Percentiles rank a stretch among this genome's conserved stretches.
These are phyloP conservation scores for Eimeria acervulina DNA, from an alignment of 169 alveolate species.

Conservation along the genomic window DNA sequence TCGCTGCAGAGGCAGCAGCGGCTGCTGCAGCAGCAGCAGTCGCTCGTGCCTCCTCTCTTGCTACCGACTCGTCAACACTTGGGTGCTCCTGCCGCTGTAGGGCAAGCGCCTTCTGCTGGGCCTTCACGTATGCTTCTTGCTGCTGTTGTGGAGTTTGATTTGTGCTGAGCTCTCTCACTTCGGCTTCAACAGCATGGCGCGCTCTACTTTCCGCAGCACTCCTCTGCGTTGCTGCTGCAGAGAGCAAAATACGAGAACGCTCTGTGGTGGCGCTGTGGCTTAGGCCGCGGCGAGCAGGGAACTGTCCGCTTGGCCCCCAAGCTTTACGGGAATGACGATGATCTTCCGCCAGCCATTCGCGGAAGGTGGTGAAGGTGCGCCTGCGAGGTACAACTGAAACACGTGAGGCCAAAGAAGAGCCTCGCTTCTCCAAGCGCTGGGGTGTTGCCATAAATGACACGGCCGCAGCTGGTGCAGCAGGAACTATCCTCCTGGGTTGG, in stretches of 20 bases:
- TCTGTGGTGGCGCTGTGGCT: slow-evolving; percentile 75
- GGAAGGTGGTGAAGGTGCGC: slow-evolving; percentile 65
- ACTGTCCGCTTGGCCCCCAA: slow-evolving; percentile 62
- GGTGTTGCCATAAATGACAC: background rate
- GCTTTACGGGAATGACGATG: slow-evolving; percentile 59
- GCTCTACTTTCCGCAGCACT: slow-evolving; percentile 67
- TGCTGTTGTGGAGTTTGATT: slow-evolving; percentile 62
- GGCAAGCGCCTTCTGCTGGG: slow-evolving; percentile 61
- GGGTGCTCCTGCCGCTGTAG: slow-evolving; percentile 28
- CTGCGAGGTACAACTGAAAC: slow-evolving; percentile 38
- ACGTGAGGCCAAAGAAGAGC: background rate
- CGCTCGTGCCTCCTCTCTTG: slow-evolving; percentile 44
- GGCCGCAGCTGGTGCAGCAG: slow-evolving; percentile 18
- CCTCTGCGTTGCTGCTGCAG: slow-evolving; percentile 70
- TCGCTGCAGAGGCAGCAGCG: slow-evolving; percentile 73
- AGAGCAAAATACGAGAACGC: slow-evolving; percentile 19
- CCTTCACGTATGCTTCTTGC: slow-evolving; percentile 67
- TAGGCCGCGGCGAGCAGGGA: slow-evolving; percentile 72
- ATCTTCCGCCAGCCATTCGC: slow-evolving; percentile 72
- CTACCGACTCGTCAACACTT: slow-evolving; percentile 39
- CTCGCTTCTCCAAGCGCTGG: slow-evolving; percentile 8
- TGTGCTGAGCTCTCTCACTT: slow-evolving; percentile 68
- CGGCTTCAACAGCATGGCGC: slow-evolving; percentile 76
- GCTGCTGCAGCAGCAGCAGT: slow-evolving; percentile 65
- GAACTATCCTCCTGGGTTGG: background rate